Conservation (phyloP, 441 rosid species). For the Gossypium laxum region DNA sequence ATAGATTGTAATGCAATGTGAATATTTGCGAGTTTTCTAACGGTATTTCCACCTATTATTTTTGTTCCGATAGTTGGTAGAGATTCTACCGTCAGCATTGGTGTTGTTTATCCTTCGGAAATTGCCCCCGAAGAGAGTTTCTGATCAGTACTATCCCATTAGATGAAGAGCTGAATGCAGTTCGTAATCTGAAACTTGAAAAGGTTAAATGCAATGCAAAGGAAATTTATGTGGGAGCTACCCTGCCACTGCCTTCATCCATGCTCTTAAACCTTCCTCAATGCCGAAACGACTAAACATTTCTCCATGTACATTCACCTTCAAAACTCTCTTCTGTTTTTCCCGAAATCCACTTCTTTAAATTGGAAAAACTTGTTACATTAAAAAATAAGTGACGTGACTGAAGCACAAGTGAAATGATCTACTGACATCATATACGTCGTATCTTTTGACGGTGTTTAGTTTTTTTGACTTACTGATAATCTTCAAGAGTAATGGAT, state of each 20-base stretch:
- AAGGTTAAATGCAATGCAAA: background rate
- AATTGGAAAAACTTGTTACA: too few species aligned
- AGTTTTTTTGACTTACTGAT: too few species aligned
- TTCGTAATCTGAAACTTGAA: background rate
- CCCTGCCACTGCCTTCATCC: background rate
- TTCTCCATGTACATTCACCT: background rate
- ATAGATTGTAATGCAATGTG: too few species aligned
- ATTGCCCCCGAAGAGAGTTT: constrained; percentile 51
- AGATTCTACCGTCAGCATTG: constrained; percentile 52
- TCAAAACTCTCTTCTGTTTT: background rate
- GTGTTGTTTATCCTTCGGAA: constrained; percentile 54
- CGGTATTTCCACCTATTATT: background rate
- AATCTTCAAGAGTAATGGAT: too few species aligned
- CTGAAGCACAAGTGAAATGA: too few species aligned
- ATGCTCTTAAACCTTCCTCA: background rate
- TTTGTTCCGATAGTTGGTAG: constrained; percentile 32
- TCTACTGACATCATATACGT: too few species aligned
- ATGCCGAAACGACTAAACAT: background rate
- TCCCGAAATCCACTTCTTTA: background rate
- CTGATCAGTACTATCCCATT: constrained; percentile 49
- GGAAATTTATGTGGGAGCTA: background rate
- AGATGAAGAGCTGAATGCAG: constrained; percentile 19
- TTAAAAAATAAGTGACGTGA: too few species aligned
- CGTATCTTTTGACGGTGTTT: too few species aligned
- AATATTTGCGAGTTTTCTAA: background rate